These are phyloP conservation scores for Quercus engelmannii DNA, from an alignment of 306 rosid genomes.

Conservation along the genomic window DNA sequence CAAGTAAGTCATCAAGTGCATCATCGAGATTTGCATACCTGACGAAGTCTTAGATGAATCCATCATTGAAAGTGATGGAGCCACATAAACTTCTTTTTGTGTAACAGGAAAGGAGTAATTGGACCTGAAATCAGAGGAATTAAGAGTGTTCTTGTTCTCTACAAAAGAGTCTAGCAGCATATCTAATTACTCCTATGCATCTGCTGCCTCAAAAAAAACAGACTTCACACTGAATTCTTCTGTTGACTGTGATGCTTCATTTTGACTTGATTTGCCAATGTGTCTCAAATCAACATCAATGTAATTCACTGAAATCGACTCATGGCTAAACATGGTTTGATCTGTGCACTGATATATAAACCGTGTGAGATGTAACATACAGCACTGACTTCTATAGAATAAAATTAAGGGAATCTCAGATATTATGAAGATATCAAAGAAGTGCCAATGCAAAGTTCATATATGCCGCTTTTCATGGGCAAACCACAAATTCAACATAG, in stretches of 20 bases:
- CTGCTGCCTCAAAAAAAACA: constrained; percentile 36
- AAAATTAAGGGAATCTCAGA: not conserved
- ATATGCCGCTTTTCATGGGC: not conserved
- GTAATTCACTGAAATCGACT: constrained; percentile 14
- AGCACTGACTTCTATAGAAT: not conserved
- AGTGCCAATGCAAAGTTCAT: not conserved
- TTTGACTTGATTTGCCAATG: constrained; percentile 22
- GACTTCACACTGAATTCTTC: constrained; percentile 19
- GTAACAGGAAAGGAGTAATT: constrained; percentile 18
- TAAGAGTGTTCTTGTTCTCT: constrained; percentile 38
- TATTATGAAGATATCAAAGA: not conserved
- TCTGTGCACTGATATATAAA: constrained; percentile 35
- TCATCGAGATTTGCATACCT: constrained; percentile 50
- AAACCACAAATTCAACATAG: not conserved
- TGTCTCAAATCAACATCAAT: constrained; percentile 18
- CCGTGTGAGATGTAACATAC: constrained; percentile 7
- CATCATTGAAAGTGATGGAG: constrained; percentile 28
- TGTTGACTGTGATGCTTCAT: constrained; percentile 8
- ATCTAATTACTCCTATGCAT: constrained; percentile 65
- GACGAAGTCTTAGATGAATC: constrained; percentile 24
- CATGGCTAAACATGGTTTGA: not conserved
- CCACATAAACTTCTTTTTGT: constrained; percentile 22
- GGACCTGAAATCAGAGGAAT: constrained; percentile 22
- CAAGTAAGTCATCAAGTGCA: constrained; percentile 71
- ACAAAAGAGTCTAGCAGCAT: constrained; percentile 60